These are phyloP conservation scores for Goniomonas avonlea DNA, from an alignment of 78 protist genomes.

Conservation along the genomic window DNA sequence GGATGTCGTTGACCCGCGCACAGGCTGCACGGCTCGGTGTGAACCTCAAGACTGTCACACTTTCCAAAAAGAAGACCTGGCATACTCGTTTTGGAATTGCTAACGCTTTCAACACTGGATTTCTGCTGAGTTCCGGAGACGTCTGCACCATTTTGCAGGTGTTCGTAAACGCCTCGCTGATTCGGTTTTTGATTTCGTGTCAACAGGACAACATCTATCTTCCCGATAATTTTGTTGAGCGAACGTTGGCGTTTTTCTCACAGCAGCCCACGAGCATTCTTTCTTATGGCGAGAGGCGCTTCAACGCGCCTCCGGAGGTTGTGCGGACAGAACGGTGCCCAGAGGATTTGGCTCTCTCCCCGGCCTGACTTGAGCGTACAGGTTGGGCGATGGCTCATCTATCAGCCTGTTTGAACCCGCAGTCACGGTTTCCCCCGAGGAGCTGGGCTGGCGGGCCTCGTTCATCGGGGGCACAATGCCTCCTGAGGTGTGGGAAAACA, in stretches of 20 bases:
- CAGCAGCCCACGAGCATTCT: not conserved
- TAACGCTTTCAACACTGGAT: not conserved
- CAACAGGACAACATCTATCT: not conserved
- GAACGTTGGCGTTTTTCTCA: not conserved
- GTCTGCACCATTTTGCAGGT: not conserved
- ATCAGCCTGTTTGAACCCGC: not conserved
- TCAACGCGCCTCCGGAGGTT: not conserved
- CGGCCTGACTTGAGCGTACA: not conserved
- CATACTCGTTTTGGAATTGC: slow-evolving; percentile 5
- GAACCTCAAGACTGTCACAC: not conserved
- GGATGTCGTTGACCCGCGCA: not conserved
- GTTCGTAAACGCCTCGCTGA: not conserved
- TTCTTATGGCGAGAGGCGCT: not conserved
- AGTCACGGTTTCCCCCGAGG: not conserved
- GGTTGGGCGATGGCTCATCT: not conserved
- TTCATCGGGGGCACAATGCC: not conserved
- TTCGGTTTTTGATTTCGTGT: not conserved
- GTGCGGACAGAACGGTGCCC: not conserved
- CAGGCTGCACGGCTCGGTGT: not conserved
- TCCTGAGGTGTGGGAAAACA: not conserved
- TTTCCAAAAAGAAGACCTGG: not conserved
- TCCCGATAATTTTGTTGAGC: not conserved
- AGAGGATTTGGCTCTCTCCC: not conserved
- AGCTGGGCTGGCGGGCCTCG: not conserved
- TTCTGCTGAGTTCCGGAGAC: not conserved